These are phyloP conservation scores for Aspergillus sp. DNA, from an alignment of 2,329 filamentous ascomycete genomes.

Conservation along the genomic window DNA sequence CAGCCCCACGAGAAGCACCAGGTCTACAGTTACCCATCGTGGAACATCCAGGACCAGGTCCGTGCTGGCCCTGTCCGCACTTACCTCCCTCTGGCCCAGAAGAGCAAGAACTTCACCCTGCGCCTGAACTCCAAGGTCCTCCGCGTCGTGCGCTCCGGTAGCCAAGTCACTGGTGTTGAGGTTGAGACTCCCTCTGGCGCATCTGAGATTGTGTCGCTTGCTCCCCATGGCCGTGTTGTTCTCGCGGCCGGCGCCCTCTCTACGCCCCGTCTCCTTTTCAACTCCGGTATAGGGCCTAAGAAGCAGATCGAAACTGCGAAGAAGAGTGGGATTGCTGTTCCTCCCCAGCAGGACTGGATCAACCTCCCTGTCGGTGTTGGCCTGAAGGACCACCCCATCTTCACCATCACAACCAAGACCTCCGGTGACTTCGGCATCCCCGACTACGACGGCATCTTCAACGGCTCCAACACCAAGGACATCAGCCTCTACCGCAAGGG, in stretches of 20 bases:
- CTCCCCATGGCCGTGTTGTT: slow-evolving; percentile 64
- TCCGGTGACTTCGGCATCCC: slow-evolving; percentile 18
- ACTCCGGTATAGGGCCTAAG: slow-evolving; percentile 65
- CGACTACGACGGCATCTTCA: slow-evolving; percentile 16
- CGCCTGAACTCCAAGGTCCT: slow-evolving; percentile 66
- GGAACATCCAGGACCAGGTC: slow-evolving; percentile 66
- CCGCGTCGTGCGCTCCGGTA: slow-evolving; percentile 61
- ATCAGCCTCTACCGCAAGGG: slow-evolving; percentile 6
- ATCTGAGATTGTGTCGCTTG: slow-evolving; percentile 64
- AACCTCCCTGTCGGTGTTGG: slow-evolving; percentile 51
- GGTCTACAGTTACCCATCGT: slow-evolving; percentile 62
- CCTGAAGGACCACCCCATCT: slow-evolving; percentile 42
- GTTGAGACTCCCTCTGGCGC: slow-evolving; percentile 14
- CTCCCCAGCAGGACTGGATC: slow-evolving; percentile 45
- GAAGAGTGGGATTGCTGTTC: slow-evolving; percentile 43
- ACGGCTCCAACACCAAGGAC: slow-evolving; percentile 3
- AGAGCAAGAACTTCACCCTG: slow-evolving; percentile 64
- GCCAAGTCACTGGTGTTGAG: slow-evolving; percentile 56
- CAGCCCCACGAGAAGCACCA: slow-evolving; percentile 63
- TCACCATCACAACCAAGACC: slow-evolving; percentile 19
- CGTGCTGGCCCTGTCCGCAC: slow-evolving; percentile 68
- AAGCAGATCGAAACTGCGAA: slow-evolving; percentile 44
- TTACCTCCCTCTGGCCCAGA: slow-evolving; percentile 63
- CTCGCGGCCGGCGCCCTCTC: slow-evolving; percentile 68
- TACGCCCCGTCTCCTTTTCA: slow-evolving; percentile 65